A percentile compares a stretch with the other conserved stretches of the same genome.
Evolutionary conservation across 1,139 yeast species (phyloP).

Genomic region (Kurtzmaniella quercitrusa): DNA sequence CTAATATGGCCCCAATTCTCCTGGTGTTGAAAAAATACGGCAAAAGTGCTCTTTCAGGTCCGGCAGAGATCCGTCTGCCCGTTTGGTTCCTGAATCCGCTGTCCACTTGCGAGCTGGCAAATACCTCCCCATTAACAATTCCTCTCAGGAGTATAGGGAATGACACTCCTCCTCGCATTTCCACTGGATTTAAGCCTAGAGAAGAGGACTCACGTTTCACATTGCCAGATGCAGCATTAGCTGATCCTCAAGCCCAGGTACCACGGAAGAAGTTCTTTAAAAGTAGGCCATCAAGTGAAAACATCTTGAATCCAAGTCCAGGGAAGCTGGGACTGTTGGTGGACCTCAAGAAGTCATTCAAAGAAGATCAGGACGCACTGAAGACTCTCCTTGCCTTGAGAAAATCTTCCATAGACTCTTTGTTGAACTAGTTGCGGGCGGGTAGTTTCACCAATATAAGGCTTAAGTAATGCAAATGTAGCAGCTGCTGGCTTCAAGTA

Average conservation of each 20-base stretch:
- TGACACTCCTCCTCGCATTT: slow-evolving; percentile 5
- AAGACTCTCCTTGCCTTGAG: slow-evolving; percentile 41
- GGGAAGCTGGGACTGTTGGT: slow-evolving; percentile 4
- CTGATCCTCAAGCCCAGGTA: slow-evolving; percentile 11
- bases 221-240: slow-evolving; percentile 39
- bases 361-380: slow-evolving; percentile 34
- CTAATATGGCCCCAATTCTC: slow-evolving; percentile 38
- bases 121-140: slow-evolving; percentile 22
- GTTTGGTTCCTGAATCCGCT: slow-evolving; percentile 5
- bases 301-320: slow-evolving; percentile 11
- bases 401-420: slow-evolving; percentile 40
- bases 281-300: slow-evolving; percentile 16
- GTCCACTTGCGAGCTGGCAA: slow-evolving; percentile 13
- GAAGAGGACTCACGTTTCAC: slow-evolving; percentile 15
- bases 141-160: slow-evolving; percentile 16
- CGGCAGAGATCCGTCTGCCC: slow-evolving; percentile 5
- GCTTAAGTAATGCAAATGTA: background rate
- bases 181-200: background rate
- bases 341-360: slow-evolving; percentile 7
- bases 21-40: slow-evolving; percentile 26
- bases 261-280: slow-evolving; percentile 28
- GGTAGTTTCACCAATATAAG: background rate
- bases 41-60: slow-evolving; percentile 5
- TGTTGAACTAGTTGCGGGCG: slow-evolving; percentile 27
- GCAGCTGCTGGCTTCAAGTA: too few species aligned